Evolutionary conservation across 768 basidiomycete genomes (phyloP).

Genomic region (Amanita thiersii): DNA sequence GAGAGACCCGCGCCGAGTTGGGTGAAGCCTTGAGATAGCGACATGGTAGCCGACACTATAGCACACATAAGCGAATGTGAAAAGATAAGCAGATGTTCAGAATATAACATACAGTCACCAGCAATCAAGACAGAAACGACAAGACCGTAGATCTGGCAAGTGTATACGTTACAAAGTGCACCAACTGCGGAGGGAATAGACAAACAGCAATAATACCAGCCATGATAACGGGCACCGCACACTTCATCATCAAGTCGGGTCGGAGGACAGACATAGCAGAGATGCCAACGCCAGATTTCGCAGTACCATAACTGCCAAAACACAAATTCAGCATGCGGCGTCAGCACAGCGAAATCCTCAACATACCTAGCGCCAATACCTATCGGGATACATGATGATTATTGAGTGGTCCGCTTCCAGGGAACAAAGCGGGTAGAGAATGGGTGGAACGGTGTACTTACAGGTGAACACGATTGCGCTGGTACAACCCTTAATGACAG

Average conservation of each 20-base stretch:
- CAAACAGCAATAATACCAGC: slow-evolving; percentile 99
- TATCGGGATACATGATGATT: slow-evolving; percentile 19
- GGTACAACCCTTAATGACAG: slow-evolving; percentile 71
- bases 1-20: slow-evolving; percentile 92
- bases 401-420: slow-evolving; percentile 8
- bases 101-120: slow-evolving; percentile 55
- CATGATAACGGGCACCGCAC: slow-evolving; percentile 97
- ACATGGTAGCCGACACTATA: slow-evolving; percentile 70
- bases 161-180: slow-evolving; percentile 5
- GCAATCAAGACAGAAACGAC: slow-evolving; percentile 99
- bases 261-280: slow-evolving; percentile 97
- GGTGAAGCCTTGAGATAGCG: slow-evolving; percentile 89
- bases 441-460: slow-evolving; percentile 33
- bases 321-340: slow-evolving; percentile 2
- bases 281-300: slow-evolving; percentile 97
- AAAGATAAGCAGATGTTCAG: neutral
- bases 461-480: slow-evolving; percentile 97
- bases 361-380: slow-evolving; percentile 82
- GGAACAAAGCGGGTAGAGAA: neutral
- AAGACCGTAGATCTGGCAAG: slow-evolving; percentile 82
- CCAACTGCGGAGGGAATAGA: slow-evolving; percentile 16
- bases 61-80: neutral
- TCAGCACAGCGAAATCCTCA: slow-evolving; percentile 11
- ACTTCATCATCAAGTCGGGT: slow-evolving; percentile 97
- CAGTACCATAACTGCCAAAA: slow-evolving; percentile 82